Percentiles rank a stretch among this genome's conserved stretches.
phyloP scores from a whole-genome alignment of 2,329 filamentous ascomycete species.

The Diplodia intermedia region DNA sequence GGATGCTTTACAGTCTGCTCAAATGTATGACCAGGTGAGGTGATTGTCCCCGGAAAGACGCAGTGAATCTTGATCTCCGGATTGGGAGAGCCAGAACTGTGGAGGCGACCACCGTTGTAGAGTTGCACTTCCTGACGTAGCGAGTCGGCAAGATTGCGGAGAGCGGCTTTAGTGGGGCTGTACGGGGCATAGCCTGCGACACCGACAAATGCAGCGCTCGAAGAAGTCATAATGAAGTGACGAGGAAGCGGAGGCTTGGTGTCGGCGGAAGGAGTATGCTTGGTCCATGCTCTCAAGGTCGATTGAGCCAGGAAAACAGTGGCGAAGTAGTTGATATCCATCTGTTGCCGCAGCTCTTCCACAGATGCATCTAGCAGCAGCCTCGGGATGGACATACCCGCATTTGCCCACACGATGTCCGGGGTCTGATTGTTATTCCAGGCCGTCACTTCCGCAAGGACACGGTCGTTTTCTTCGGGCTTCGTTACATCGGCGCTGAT shows the following conservation, averaged over 20 bases:
- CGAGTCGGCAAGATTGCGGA: slow-evolving; percentile 82
- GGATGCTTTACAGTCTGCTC: slow-evolving; percentile 83
- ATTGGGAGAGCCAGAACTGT: slow-evolving; percentile 37
- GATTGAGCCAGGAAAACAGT: slow-evolving; percentile 85
- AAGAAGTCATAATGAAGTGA: slow-evolving; percentile 89
- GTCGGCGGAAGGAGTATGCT: background rate
- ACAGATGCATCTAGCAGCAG: slow-evolving; percentile 80
- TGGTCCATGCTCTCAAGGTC: slow-evolving; percentile 76
- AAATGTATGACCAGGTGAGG: slow-evolving; percentile 73
- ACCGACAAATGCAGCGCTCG: slow-evolving; percentile 75
- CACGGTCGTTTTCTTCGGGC: slow-evolving; percentile 70
- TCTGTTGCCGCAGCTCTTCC: slow-evolving; percentile 72
- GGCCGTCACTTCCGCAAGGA: slow-evolving; percentile 73
- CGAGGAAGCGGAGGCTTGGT: slow-evolving; percentile 56
- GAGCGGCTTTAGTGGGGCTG: slow-evolving; percentile 81
- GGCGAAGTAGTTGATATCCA: slow-evolving; percentile 93
- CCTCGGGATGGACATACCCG: slow-evolving; percentile 74
- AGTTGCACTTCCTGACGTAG: slow-evolving; percentile 83
- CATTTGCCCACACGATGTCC: slow-evolving; percentile 91
- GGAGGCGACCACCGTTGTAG: slow-evolving; percentile 72
- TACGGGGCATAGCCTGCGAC: slow-evolving; percentile 86
- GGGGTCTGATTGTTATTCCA: slow-evolving; percentile 80
- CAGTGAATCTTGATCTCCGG: slow-evolving; percentile 79
- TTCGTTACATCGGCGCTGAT: slow-evolving; percentile 83
- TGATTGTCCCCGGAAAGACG: slow-evolving; percentile 84